These are phyloP conservation scores for Pythium aristosporum DNA, from an alignment of 352 stramenopile genomes.

Conservation along the genomic window DNA sequence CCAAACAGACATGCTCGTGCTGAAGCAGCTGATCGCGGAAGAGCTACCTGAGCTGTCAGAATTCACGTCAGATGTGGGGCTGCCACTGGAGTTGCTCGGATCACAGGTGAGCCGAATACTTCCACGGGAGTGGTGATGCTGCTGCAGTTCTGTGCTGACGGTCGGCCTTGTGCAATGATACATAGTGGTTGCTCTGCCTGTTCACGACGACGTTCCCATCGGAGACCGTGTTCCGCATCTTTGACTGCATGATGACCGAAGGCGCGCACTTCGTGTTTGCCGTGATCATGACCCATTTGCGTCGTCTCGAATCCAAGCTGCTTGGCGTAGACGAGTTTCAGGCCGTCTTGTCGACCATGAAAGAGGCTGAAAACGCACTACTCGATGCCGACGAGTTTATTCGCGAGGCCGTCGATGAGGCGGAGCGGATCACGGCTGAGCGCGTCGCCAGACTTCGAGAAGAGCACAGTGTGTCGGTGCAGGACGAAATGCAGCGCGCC, in stretches of 20 bases:
- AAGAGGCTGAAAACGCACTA: slow-evolving; percentile 59
- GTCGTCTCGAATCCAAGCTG: slow-evolving; percentile 51
- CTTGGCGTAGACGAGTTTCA: slow-evolving; percentile 66
- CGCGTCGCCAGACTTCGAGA: slow-evolving; percentile 49
- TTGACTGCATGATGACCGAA: slow-evolving; percentile 87
- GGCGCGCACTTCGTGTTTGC: slow-evolving; percentile 81
- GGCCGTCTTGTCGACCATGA: slow-evolving; percentile 68
- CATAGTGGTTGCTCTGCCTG: slow-evolving; percentile 87
- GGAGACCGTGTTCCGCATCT: slow-evolving; percentile 86
- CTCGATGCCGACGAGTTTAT: slow-evolving; percentile 72
- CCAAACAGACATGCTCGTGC: slow-evolving; percentile 87
- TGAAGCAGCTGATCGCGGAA: slow-evolving; percentile 84
- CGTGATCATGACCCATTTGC: slow-evolving; percentile 78
- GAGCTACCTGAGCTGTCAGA: slow-evolving; percentile 73
- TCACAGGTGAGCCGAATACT: slow-evolving; percentile 40
- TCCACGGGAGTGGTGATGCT: neutral
- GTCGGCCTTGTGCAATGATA: neutral
- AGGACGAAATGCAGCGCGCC: slow-evolving; percentile 66
- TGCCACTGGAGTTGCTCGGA: slow-evolving; percentile 85
- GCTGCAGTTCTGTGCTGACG: neutral
- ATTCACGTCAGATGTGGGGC: slow-evolving; percentile 70
- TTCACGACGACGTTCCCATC: slow-evolving; percentile 90
- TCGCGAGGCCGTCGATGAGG: slow-evolving; percentile 40
- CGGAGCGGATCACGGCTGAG: slow-evolving; percentile 34
- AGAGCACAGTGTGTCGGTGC: slow-evolving; percentile 56